Evolutionary conservation across 2,329 filamentous ascomycete species (phyloP).

Genomic region (Paecilomyces sp.): DNA sequence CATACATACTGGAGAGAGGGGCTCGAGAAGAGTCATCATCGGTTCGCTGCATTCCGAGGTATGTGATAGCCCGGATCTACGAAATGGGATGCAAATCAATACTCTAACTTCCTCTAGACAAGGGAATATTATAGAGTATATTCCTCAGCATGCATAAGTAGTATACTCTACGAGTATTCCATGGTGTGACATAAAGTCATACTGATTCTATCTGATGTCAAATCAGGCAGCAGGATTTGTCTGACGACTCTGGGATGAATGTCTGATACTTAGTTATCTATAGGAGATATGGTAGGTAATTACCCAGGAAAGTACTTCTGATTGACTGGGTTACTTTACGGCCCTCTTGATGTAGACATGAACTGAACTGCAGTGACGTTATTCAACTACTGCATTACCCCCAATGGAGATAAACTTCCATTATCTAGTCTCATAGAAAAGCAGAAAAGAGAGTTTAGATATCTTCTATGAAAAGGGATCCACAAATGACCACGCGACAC

Average conservation of each 20-base stretch:
- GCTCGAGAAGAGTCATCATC: neutral
- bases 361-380: no score
- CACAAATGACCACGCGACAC: neutral
- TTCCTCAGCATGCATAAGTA: neutral
- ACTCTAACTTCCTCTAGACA: neutral
- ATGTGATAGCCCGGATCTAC: neutral
- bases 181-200: no score
- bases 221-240: no score
- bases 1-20: neutral
- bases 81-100: neutral
- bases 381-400: neutral
- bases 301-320: no score
- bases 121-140: neutral
- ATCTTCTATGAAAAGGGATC: neutral
- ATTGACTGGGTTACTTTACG: no score
- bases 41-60: neutral
- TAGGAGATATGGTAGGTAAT: no score
- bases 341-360: no score
- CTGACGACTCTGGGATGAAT: no score
- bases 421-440: neutral
- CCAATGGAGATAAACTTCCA: neutral
- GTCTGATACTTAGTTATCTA: no score
- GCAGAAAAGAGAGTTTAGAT: neutral
- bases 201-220: no score
- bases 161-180: no score